Percentiles rank a stretch among this genome's conserved stretches.
These are phyloP conservation scores for Eucalyptus regnans DNA, from an alignment of 345 rosid species.

Conservation along the genomic window DNA sequence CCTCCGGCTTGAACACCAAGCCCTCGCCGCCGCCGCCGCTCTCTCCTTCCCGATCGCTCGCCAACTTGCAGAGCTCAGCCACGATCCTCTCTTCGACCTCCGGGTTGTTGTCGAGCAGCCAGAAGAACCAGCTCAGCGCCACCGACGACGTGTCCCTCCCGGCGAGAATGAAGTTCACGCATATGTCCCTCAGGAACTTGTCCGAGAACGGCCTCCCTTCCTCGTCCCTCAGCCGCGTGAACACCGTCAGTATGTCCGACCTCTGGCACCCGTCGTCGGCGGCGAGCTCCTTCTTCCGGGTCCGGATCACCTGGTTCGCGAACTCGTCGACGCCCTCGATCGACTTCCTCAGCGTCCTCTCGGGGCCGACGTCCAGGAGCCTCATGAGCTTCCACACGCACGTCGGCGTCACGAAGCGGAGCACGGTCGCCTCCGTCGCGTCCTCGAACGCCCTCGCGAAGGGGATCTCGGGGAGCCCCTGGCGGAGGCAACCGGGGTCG, in stretches of 20 bases:
- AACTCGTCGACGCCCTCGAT: slow-evolving; percentile 71
- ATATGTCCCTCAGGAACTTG: slow-evolving; percentile 80
- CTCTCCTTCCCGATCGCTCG: slow-evolving; percentile 28
- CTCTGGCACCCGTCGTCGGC: slow-evolving; percentile 8
- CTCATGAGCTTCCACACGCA: slow-evolving; percentile 79
- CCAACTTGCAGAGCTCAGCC: slow-evolving; percentile 38
- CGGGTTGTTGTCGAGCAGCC: slow-evolving; percentile 68
- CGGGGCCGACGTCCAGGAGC: slow-evolving; percentile 52
- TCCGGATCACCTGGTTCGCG: slow-evolving; percentile 63
- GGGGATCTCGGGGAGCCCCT: slow-evolving; percentile 51
- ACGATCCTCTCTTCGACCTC: slow-evolving; percentile 51
- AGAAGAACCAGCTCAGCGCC: slow-evolving; percentile 89
- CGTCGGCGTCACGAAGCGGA: slow-evolving; percentile 71
- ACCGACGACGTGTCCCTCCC: slow-evolving; percentile 98
- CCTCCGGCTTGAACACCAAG: slow-evolving; percentile 56
- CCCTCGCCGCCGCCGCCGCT: background rate
- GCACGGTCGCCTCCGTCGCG: slow-evolving; percentile 65
- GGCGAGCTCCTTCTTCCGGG: slow-evolving; percentile 65
- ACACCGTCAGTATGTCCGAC: slow-evolving; percentile 70
- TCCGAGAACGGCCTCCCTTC: slow-evolving; percentile 48
- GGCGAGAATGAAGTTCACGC: slow-evolving; percentile 91
- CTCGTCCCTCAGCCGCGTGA: slow-evolving; percentile 50
- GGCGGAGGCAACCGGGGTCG: slow-evolving; percentile 77
- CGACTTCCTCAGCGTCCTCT: slow-evolving; percentile 59
- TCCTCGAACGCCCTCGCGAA: slow-evolving; percentile 89